Conservation (phyloP, 2,329 filamentous ascomycete genomes). For the Colletotrichum sp. region DNA sequence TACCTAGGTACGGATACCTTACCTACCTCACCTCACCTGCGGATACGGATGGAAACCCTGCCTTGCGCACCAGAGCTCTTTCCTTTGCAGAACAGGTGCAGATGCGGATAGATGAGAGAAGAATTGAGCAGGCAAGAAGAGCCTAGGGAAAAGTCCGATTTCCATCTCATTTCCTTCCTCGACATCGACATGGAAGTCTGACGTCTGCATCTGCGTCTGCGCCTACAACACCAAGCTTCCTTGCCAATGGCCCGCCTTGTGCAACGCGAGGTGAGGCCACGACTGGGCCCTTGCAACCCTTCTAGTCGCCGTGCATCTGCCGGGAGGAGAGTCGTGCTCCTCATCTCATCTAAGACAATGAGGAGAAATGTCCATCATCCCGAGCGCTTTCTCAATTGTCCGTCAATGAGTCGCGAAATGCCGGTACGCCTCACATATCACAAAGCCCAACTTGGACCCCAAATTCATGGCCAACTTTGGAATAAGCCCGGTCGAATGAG, state of each 20-base stretch:
- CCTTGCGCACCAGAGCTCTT: neutral
- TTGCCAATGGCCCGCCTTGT: neutral
- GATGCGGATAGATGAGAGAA: neutral
- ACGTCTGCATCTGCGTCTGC: neutral
- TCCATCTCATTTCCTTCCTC: neutral
- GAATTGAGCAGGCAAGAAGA: neutral
- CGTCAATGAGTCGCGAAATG: neutral
- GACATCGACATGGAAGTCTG: neutral
- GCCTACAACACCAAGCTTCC: neutral
- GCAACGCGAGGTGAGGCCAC: conserved; percentile 2
- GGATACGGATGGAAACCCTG: neutral
- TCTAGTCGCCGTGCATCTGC: neutral
- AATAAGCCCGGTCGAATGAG: neutral
- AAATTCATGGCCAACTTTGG: neutral
- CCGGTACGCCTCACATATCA: conserved; percentile 2
- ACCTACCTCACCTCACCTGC: neutral
- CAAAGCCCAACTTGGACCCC: neutral
- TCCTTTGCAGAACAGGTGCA: neutral
- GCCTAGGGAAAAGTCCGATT: neutral
- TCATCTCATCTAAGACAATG: neutral
- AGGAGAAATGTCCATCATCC: neutral
- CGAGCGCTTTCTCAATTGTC: neutral
- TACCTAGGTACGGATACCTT: neutral
- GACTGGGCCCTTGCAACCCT: neutral
- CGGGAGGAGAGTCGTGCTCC: neutral